Base-by-base conservation (phyloP, 1,139 yeast species). In the Debaryomyces sp. region DNA sequence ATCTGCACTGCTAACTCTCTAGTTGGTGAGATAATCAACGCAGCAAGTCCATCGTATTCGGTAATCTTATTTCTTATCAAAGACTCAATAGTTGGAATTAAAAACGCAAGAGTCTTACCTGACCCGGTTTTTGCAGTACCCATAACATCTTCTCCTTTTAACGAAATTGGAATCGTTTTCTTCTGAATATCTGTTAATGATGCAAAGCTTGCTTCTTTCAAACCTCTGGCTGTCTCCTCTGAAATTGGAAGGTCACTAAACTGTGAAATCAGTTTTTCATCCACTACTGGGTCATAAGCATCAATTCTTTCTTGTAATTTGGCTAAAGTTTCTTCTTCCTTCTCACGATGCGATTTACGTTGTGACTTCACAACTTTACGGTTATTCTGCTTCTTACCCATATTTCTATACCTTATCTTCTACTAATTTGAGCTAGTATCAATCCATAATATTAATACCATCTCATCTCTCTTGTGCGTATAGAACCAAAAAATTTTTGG, bases 41-140 rank as follows among this genome's bases (percentile, higher is more conserved):
- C 99, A 6, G 97, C 98, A 45, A 95, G 73, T 0, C 99, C 99
- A 64, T 94, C 99, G 58, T 71, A 78, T 53, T 88, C 96, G 35
- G 94, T 86, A 87, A 97, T 91, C 52, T 80, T 80, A 54, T 85
- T 84, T 56, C 88, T 80, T 54, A 83, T 80, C 50, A 92, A 73
- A 44, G 79, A 75, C 62, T 91, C 97, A 18, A 91, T 68, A 5
- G 89, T 81, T 2, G 99, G 99, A 39, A 94, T 79, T 57, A 94
- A 73, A 61, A 94, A 94, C 4, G 98, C 96, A 51, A 94, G 70
- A 0, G 99, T 94, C 66, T 94, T 94, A 43, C 99, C 99, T 1
- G 97, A 90, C 2, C 99, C 99, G 0, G 99, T 94, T 60, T 85
- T 84, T 17, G 99, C 99, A 21, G 97, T 96, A 24, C 92, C 98